phyloP scores from a whole-genome alignment of 495 filamentous ascomycete genomes.

The Lentithecium fluviatile region DNA sequence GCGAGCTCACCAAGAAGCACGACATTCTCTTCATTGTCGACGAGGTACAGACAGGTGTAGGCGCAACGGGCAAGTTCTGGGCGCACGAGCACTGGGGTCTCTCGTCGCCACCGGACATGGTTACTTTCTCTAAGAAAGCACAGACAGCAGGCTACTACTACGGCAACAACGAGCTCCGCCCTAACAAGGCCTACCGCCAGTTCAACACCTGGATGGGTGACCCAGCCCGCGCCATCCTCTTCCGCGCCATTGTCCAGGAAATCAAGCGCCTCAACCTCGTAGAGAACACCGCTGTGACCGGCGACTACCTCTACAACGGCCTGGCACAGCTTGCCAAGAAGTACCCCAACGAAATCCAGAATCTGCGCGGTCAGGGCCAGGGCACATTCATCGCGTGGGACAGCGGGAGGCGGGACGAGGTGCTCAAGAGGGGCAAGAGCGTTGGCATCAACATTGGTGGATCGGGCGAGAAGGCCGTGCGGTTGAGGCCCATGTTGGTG shows the following conservation, averaged over 20 bases:
- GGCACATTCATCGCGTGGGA: slow-evolving; percentile 99
- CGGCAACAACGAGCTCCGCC: slow-evolving; percentile 80
- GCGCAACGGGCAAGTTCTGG: slow-evolving; percentile 97
- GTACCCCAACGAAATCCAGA: slow-evolving; percentile 82
- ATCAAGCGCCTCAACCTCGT: slow-evolving; percentile 80
- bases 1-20: slow-evolving; percentile 80
- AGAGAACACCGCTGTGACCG: slow-evolving; percentile 73
- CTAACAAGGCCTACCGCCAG: slow-evolving; percentile 98
- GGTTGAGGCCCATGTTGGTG: slow-evolving; percentile 91
- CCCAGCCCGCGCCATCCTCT: slow-evolving; percentile 83
- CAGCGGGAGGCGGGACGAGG: slow-evolving; percentile 77
- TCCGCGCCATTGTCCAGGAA: slow-evolving; percentile 88
- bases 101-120: slow-evolving; percentile 85
- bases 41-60: slow-evolving; percentile 96
- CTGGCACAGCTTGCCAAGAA: slow-evolving; percentile 67
- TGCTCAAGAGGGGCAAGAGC: slow-evolving; percentile 76
- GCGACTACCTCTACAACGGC: slow-evolving; percentile 76
- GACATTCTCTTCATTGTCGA: slow-evolving; percentile 93
- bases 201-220: slow-evolving; percentile 99
- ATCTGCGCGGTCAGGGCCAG: slow-evolving; percentile 89
- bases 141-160: slow-evolving; percentile 98
- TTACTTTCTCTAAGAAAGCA: slow-evolving; percentile 98
- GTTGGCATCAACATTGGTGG: slow-evolving; percentile 94
- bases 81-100: slow-evolving; percentile 98
- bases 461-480: slow-evolving; percentile 72